Evolutionary conservation across 2,329 filamentous ascomycete species (phyloP).

Genomic region (Botryotinia globosa): DNA sequence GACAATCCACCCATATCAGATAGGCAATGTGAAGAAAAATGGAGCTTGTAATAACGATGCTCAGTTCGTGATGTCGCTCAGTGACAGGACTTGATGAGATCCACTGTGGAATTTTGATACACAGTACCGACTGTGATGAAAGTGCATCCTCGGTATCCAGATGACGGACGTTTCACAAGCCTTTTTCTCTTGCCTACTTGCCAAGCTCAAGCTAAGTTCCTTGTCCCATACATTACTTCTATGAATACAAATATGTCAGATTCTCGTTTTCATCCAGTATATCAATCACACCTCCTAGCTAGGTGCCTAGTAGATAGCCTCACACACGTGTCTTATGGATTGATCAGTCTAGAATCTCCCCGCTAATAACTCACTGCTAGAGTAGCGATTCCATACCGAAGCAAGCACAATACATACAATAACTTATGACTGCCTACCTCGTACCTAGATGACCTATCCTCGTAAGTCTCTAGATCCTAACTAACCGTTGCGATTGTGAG

Average conservation of each 20-base stretch:
- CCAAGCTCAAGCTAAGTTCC: neutral
- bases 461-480: neutral
- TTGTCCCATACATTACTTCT: neutral
- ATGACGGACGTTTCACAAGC: neutral
- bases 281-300: no score
- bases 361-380: neutral
- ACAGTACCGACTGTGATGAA: neutral
- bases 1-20: neutral
- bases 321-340: neutral
- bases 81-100: neutral
- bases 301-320: neutral
- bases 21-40: slow-evolving; percentile 1
- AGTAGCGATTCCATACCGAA: neutral
- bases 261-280: neutral
- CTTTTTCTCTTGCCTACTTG: neutral
- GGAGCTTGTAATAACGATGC: neutral
- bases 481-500: neutral
- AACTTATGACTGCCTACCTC: no score
- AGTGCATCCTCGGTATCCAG: neutral
- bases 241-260: neutral
- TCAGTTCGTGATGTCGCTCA: neutral
- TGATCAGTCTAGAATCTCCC: neutral
- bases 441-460: no score
- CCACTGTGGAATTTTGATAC: neutral
- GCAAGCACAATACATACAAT: neutral